Evolutionary conservation across 192 early-diverging fungal species (phyloP).

Genomic region (Glomus cerebriforme): DNA sequence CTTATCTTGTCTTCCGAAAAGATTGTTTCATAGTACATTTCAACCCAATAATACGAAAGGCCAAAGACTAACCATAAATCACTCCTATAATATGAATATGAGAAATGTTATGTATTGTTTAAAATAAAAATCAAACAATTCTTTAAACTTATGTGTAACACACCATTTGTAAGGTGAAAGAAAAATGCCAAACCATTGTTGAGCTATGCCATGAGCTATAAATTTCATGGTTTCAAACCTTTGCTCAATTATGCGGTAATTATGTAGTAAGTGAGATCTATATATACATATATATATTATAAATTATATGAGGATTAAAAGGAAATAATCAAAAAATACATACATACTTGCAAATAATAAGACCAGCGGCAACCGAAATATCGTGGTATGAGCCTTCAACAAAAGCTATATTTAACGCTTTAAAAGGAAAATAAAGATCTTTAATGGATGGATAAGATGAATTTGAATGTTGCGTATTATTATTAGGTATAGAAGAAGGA

Average conservation of each 20-base stretch:
- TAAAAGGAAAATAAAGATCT: slow-evolving; percentile 70
- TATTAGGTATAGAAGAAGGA: background rate
- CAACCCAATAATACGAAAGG: slow-evolving; percentile 73
- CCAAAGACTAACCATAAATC: slow-evolving; percentile 92
- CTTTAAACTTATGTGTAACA: background rate
- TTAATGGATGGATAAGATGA: background rate
- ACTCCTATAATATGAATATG: slow-evolving; percentile 48
- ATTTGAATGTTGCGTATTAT: background rate
- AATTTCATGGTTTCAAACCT: slow-evolving; percentile 76
- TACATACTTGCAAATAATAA: slow-evolving; percentile 19
- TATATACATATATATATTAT: slow-evolving; percentile 69
- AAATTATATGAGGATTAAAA: background rate
- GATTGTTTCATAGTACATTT: slow-evolving; percentile 75
- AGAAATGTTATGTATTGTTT: background rate
- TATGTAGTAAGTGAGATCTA: slow-evolving; percentile 68
- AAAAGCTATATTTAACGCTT: slow-evolving; percentile 86
- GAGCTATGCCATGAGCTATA: slow-evolving; percentile 71
- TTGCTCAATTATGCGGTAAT: slow-evolving; percentile 81
- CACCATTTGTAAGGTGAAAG: slow-evolving; percentile 55
- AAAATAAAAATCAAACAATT: background rate
- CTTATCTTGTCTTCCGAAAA: slow-evolving; percentile 89
- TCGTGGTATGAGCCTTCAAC: slow-evolving; percentile 73
- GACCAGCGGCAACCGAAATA: slow-evolving; percentile 10
- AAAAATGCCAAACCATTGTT: slow-evolving; percentile 96
- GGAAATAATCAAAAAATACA: slow-evolving; percentile 41